A percentile compares a stretch with the other conserved stretches of the same genome.
Conservation (phyloP, 306 rosid species). For the Acacia acuminata region DNA sequence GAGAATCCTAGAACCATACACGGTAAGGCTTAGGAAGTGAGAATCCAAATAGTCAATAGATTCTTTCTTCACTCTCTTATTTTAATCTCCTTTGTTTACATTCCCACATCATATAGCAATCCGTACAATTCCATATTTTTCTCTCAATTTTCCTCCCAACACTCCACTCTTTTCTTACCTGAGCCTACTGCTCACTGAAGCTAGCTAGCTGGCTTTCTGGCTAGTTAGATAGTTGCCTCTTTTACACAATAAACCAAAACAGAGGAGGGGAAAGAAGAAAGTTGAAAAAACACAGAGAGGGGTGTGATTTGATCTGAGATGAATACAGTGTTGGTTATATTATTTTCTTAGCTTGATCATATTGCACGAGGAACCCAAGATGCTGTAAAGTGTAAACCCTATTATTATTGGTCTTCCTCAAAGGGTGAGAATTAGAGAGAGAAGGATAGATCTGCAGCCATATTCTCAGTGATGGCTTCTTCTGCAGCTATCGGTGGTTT, state of each 20-base stretch:
- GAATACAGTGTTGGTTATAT: slow-evolving; percentile 34
- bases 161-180: not conserved
- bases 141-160: not conserved
- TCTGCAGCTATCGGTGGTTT: slow-evolving; percentile 7
- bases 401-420: slow-evolving; percentile 33
- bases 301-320: slow-evolving; percentile 28
- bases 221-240: slow-evolving; percentile 7
- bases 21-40: slow-evolving; percentile 66
- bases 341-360: slow-evolving; percentile 34
- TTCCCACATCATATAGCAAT: not conserved
- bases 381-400: slow-evolving; percentile 3
- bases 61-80: slow-evolving; percentile 33
- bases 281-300: slow-evolving; percentile 10
- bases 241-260: not conserved
- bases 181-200: slow-evolving; percentile 20
- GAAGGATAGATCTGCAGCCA: slow-evolving; percentile 26
- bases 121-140: slow-evolving; percentile 29
- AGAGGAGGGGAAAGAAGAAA: slow-evolving; percentile 7
- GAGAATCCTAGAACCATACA: slow-evolving; percentile 65
- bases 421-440: slow-evolving; percentile 25
- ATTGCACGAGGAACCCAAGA: slow-evolving; percentile 43
- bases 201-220: slow-evolving; percentile 13
- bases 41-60: slow-evolving; percentile 38
- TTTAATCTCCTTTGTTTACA: slow-evolving; percentile 1
- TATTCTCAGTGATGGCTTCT: slow-evolving; percentile 6